Evolutionary conservation across 106 monocot species (phyloP).

Genomic region (Dendrobium officinale): DNA sequence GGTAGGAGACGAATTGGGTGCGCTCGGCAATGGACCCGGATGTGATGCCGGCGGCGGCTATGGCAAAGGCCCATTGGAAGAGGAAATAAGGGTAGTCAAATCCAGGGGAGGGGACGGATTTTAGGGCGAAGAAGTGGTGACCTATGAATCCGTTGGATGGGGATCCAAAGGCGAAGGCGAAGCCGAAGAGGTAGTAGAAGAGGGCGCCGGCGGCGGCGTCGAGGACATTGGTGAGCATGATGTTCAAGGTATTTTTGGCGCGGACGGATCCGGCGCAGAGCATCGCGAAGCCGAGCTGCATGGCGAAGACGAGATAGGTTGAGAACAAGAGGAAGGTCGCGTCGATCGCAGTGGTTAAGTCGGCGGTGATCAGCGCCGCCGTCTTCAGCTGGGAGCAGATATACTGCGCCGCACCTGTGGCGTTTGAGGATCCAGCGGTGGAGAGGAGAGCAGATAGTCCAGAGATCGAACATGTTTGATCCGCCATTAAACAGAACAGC

Average conservation of each 20-base stretch:
- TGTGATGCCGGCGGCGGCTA: slow-evolving; percentile 54
- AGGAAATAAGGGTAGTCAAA: slow-evolving; percentile 58
- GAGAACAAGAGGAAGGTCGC: slow-evolving; percentile 82
- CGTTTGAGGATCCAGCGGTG: neutral
- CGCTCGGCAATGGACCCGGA: slow-evolving; percentile 26
- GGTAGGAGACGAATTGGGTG: slow-evolving; percentile 21
- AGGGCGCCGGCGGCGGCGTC: slow-evolving; percentile 79
- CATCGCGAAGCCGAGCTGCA: slow-evolving; percentile 98
- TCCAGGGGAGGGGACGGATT: neutral
- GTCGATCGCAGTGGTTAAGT: slow-evolving; percentile 7
- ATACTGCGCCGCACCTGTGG: slow-evolving; percentile 5
- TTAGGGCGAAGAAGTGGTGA: slow-evolving; percentile 14
- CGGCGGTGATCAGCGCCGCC: neutral
- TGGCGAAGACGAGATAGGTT: slow-evolving; percentile 90
- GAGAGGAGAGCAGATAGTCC: neutral
- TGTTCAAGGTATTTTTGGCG: slow-evolving; percentile 92
- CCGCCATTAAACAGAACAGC: neutral
- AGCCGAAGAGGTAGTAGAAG: slow-evolving; percentile 93
- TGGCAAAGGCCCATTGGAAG: slow-evolving; percentile 77
- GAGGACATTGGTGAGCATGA: slow-evolving; percentile 96
- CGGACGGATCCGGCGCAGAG: slow-evolving; percentile 94
- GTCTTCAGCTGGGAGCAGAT: neutral
- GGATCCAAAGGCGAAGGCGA: slow-evolving; percentile 58
- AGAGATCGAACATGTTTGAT: slow-evolving; percentile 1
- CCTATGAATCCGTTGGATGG: slow-evolving; percentile 49